Base-by-base conservation (phyloP, 2,329 filamentous ascomycete genomes). In the Xylaria sp. region DNA sequence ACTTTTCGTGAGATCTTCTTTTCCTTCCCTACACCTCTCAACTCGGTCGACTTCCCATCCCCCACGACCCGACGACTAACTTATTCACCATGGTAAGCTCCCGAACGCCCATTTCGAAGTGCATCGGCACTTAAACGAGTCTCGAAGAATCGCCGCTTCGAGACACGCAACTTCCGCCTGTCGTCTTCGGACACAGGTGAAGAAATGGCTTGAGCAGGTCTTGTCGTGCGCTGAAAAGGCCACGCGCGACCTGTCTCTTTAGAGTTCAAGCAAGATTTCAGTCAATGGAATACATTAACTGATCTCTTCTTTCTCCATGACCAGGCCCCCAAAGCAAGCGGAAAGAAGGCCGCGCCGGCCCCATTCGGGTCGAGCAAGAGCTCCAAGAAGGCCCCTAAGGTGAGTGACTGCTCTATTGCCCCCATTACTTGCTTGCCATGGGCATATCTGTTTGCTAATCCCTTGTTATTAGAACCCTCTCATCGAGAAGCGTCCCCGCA, bases 231-330 rank as follows among this genome's bases (percentile, higher is more conserved):
- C 82, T 82, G 82, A 41, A 81, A 82, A 86, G 83, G 84, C 79
- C 78, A 76, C 75, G 75, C 75, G 70, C 76, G 80, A 67, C 62
- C 60, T 65, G 81, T 85, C 90, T 95, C 92, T 89, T 83, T 96
- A 96, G 92, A 96, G 92, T 90, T 90, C 82, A 90, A 87, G 90
- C 88, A 91, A 92, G 90, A 91, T 85, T 78, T 80, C 85, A 83
- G 82, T 83, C 81, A 82, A 87, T 88, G 85, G 85, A 89, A 89
- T 86, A 89, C 87, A 87, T 85, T 86, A 82, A 90, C 93, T 97
- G 91, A 96, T 92, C 84, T 92, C 89, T 92, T 96, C 91, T 95
- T 96, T 92, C 94, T 98, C 94, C 95, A 98, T 98, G 93, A 98
- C 55, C 86, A 98, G 95, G 92, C 95, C 90, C 91, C 94, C 80